Percentiles rank a stretch among this genome's conserved stretches.
Evolutionary conservation across 2,329 filamentous ascomycete species (phyloP).

Genomic region (Calonectria hawksworthii): DNA sequence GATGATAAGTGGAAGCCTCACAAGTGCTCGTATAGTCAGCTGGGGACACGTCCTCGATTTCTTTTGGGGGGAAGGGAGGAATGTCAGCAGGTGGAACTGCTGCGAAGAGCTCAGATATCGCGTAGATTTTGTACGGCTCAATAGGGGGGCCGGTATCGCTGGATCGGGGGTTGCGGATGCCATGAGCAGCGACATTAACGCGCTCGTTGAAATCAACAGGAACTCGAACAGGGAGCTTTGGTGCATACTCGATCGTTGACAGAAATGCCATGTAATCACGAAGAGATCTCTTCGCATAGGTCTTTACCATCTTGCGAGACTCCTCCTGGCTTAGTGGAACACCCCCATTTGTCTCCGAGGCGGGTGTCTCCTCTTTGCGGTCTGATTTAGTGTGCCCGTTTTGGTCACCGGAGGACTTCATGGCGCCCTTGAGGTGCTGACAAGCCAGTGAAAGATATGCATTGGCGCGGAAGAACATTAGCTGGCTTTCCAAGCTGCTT

Average conservation of each 20-base stretch:
- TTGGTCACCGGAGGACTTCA: constrained; percentile 49
- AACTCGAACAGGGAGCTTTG: constrained; percentile 73
- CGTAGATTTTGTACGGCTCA: constrained; percentile 57
- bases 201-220: constrained; percentile 70
- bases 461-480: constrained; percentile 82
- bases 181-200: constrained; percentile 69
- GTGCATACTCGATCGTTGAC: constrained; percentile 83
- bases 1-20: constrained; percentile 77
- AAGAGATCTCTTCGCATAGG: constrained; percentile 81
- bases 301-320: constrained; percentile 76
- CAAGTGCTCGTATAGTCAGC: constrained; percentile 45
- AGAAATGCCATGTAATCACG: constrained; percentile 82
- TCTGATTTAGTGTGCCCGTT: constrained; percentile 19
- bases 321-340: constrained; percentile 38
- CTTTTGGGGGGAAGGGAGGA: constrained; percentile 73
- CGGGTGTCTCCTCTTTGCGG: not conserved
- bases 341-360: constrained; percentile 11
- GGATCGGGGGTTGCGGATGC: constrained; percentile 57
- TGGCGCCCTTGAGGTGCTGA: constrained; percentile 70
- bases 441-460: constrained; percentile 81
- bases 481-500: constrained; percentile 79
- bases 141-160: constrained; percentile 44
- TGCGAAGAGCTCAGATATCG: constrained; percentile 76
- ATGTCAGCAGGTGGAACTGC: constrained; percentile 76
- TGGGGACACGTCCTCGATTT: constrained; percentile 50